phyloP scores from a whole-genome alignment of 139 green algal species.

The Eudorina sp. region DNA sequence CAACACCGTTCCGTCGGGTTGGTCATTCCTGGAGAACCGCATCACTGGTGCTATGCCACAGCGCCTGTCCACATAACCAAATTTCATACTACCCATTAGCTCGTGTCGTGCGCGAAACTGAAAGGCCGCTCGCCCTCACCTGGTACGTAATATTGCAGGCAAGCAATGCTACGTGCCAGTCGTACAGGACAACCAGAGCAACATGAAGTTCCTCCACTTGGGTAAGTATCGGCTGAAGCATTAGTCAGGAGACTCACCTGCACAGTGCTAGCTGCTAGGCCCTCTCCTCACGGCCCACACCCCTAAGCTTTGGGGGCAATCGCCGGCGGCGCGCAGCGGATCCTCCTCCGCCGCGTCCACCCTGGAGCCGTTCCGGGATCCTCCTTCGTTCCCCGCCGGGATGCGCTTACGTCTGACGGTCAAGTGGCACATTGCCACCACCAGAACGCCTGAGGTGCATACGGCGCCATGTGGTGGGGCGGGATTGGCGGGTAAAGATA shows the following conservation, averaged over 20 bases:
- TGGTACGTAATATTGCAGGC: slow-evolving; percentile 32
- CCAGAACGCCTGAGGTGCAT: too few species aligned
- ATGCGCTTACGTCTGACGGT: background rate
- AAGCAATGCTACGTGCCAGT: slow-evolving; percentile 79
- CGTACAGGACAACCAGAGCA: slow-evolving; percentile 78
- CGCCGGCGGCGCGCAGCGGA: too few species aligned
- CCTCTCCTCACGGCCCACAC: background rate
- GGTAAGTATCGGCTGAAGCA: slow-evolving; percentile 50
- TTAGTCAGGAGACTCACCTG: background rate
- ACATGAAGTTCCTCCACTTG: slow-evolving; percentile 89
- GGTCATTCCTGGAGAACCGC: background rate
- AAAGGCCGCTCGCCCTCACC: background rate
- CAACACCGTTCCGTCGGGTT: background rate
- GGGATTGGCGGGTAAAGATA: too few species aligned
- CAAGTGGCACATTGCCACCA: too few species aligned
- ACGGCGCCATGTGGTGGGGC: too few species aligned
- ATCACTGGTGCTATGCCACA: background rate
- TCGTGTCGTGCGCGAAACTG: too few species aligned
- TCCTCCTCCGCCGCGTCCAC: too few species aligned
- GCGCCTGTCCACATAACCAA: background rate
- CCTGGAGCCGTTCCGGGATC: background rate
- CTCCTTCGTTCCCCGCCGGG: background rate
- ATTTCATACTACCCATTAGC: background rate
- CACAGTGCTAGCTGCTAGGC: background rate
- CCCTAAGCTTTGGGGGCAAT: background rate